Base-by-base conservation (phyloP, 345 rosid species). In the Salix suchowensis region DNA sequence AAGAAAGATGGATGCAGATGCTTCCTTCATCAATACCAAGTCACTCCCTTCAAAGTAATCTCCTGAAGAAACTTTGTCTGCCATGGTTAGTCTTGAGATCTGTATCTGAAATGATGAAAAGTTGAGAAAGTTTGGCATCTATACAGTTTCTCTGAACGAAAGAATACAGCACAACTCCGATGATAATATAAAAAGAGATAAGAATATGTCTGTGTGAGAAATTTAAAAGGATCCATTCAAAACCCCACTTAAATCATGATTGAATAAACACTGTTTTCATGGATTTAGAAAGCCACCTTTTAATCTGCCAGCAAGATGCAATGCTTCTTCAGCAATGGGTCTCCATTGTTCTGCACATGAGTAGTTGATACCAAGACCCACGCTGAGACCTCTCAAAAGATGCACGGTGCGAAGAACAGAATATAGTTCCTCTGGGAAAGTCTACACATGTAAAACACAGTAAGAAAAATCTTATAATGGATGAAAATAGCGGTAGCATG, bases 341-440 rank as follows among this genome's bases (percentile, higher is more conserved):
- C 92, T 90, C 97, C 97, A 92, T 62, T 91, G 94, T 77, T 94
- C 89, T 12, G 95, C 92, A 65, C 97, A 90, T 0, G 95, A 92
- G 82, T 86, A 94, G 84, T 91, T 92, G 75, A 94, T 76, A 73
- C 95, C 97, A 28, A 94, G 88, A 69, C 98, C 98, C 40, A 92
- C 97, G 32, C 97, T 91, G 37, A 94, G 95, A 66, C 98, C 98
- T 88, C 98, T 89, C 77, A 92, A 77, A 54, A 94, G 87, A 83
- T 89, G 87, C 70, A 92, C 93, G 0, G 98, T 92, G 48, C 97
- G 94, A 62, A 94, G 95, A 70, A 92, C 90, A 66, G 97, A 91
- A 86, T 90, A 92, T 69, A 94, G 84, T 71, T 94, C 97, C 86
- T 94, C 98, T 24, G 97, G 97, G 83, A 94, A 94, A 67, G 92